Conservation (phyloP, 192 early-diverging fungal genomes). For the Entophlyctis helioformis region DNA sequence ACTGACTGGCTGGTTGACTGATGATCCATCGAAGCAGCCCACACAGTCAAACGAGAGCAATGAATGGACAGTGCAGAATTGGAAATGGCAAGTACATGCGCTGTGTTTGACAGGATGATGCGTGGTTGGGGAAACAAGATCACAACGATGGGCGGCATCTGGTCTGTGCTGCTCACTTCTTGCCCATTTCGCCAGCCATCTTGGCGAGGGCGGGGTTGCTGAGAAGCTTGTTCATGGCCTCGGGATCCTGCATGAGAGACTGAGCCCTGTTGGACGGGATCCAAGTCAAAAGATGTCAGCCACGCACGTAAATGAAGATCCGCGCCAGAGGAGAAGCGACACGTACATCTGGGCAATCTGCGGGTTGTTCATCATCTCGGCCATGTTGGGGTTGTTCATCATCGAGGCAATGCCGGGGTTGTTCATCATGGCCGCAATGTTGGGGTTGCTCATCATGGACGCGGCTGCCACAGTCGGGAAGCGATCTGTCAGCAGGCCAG, state of each 20-base stretch:
- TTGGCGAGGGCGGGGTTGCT: conserved; percentile 54
- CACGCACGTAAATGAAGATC: conserved; percentile 1
- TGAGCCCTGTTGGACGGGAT: no score
- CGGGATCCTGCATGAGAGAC: conserved; percentile 62
- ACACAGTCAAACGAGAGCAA: no score
- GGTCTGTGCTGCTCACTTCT: no score
- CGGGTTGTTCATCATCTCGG: conserved; percentile 85
- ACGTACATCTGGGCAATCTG: conserved; percentile 69
- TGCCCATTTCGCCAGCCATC: conserved; percentile 2
- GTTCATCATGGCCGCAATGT: conserved; percentile 81
- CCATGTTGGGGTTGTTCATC: conserved; percentile 75
- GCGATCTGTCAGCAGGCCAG: neutral
- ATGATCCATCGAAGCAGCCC: no score
- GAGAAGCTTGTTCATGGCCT: conserved; percentile 50
- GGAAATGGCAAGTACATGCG: no score
- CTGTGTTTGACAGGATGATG: no score
- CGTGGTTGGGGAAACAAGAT: no score
- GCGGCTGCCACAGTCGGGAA: conserved; percentile 4
- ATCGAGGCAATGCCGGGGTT: conserved; percentile 84
- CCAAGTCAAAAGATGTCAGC: no score
- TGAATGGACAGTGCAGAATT: no score
- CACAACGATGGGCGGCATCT: no score
- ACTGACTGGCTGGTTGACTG: no score
- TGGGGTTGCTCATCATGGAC: conserved; percentile 49
- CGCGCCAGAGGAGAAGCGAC: conserved; percentile 1